Percentiles rank a stretch among this genome's conserved stretches.
Evolutionary conservation across 768 basidiomycete species (phyloP).

Genomic region (Podaxis pistillaris): DNA sequence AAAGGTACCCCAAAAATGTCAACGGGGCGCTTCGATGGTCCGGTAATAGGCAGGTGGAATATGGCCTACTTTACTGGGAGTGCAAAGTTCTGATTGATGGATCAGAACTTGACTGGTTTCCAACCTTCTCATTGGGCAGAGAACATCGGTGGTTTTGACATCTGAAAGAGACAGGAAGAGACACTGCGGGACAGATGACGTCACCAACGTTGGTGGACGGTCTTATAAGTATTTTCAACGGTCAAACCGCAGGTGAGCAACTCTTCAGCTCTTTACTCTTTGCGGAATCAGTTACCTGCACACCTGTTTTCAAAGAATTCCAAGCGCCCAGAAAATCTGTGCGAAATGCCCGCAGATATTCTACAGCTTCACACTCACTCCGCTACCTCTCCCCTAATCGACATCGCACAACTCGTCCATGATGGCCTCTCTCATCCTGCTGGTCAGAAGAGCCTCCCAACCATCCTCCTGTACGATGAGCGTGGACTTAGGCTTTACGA

Average conservation of each 20-base stretch:
- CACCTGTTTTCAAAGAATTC: neutral
- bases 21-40: neutral
- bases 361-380: slow-evolving; percentile 45
- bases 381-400: slow-evolving; percentile 28
- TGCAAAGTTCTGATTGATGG: neutral
- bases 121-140: neutral
- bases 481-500: slow-evolving; percentile 85
- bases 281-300: neutral
- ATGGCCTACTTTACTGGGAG: neutral
- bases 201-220: neutral
- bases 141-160: neutral
- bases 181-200: neutral
- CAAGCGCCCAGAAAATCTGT: neutral
- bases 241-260: neutral
- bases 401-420: slow-evolving; percentile 46
- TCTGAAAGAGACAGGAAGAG: neutral
- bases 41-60: neutral
- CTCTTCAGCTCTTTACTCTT: neutral
- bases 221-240: neutral
- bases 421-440: slow-evolving; percentile 53
- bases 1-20: no score
- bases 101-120: slow-evolving; percentile 3
- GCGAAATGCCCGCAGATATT: slow-evolving; percentile 47
- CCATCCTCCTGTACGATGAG: slow-evolving; percentile 84
- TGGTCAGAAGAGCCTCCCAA: slow-evolving; percentile 69